phyloP scores from a whole-genome alignment of 2,329 filamentous ascomycete genomes.

The Claviceps monticola region DNA sequence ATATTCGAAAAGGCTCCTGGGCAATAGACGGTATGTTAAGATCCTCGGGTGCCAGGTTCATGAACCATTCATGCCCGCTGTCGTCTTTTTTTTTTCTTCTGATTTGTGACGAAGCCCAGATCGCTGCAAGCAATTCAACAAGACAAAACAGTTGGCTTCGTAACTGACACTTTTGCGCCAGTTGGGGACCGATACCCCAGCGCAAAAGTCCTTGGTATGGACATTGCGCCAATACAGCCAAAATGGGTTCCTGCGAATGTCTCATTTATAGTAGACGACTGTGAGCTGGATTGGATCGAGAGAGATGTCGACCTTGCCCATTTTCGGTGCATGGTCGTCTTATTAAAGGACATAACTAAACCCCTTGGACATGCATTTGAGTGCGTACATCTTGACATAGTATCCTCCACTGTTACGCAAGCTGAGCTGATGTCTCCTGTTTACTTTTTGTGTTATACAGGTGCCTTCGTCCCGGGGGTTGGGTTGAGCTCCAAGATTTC shows the following conservation, averaged over 20 bases:
- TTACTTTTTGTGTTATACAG: not conserved
- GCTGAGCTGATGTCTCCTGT: not conserved
- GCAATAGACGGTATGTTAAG: constrained; percentile 3
- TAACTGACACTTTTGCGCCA: not conserved
- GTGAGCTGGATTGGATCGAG: constrained; percentile 18
- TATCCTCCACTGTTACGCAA: not conserved
- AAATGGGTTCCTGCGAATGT: constrained; percentile 27
- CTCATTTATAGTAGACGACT: constrained; percentile 23
- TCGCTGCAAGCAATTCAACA: too few relatives aligned
- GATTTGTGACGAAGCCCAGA: too few relatives aligned
- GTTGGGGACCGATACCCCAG: constrained; percentile 18
- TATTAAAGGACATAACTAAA: constrained; percentile 8
- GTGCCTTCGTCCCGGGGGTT: constrained; percentile 26
- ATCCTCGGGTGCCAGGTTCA: not conserved
- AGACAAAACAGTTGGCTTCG: not conserved
- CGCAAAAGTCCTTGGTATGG: constrained; percentile 23
- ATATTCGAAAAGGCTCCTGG: constrained; percentile 6
- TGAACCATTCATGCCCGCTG: not conserved
- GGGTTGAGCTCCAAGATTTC: constrained; percentile 28
- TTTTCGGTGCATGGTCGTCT: constrained; percentile 12
- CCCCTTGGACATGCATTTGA: constrained; percentile 9
- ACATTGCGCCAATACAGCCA: constrained; percentile 26
- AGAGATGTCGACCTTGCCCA: constrained; percentile 17
- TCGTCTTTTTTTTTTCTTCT: not conserved
- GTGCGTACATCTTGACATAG: constrained; percentile 6